A percentile compares a stretch with the other conserved stretches of the same genome.
Evolutionary conservation across 2,329 filamentous ascomycete species (phyloP).

Genomic region (Rhynchosporium graminicola): DNA sequence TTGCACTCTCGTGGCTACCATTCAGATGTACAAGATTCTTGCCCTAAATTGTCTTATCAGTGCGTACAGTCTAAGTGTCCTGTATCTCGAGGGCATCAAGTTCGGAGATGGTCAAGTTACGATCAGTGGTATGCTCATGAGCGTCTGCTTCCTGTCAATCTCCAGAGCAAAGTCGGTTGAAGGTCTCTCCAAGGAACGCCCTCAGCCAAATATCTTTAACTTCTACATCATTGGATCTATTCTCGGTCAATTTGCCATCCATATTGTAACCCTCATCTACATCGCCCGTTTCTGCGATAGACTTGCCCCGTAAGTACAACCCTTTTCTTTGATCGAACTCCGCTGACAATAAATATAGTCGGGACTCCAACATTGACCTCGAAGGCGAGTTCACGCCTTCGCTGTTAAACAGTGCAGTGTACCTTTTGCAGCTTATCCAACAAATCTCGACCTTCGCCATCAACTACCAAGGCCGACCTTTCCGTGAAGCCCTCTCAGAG

Average conservation of each 20-base stretch:
- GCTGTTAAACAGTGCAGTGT: slow-evolving; percentile 93
- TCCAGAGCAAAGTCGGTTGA: slow-evolving; percentile 97
- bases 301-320: slow-evolving; percentile 72
- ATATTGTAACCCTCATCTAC: slow-evolving; percentile 92
- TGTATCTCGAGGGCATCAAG: slow-evolving; percentile 98
- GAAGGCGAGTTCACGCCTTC: slow-evolving; percentile 94
- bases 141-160: slow-evolving; percentile 97
- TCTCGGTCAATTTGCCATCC: slow-evolving; percentile 93
- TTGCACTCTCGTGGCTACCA: slow-evolving; percentile 95
- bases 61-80: slow-evolving; percentile 92
- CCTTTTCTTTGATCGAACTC: not conserved
- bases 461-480: slow-evolving; percentile 98
- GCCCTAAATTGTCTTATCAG: slow-evolving; percentile 97
- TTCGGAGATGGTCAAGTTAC: slow-evolving; percentile 98
- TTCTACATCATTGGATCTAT: slow-evolving; percentile 98
- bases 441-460: slow-evolving; percentile 99
- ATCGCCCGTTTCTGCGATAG: slow-evolving; percentile 85
- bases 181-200: slow-evolving; percentile 91
- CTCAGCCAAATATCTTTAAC: slow-evolving; percentile 99
- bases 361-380: slow-evolving; percentile 71
- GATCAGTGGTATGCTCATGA: slow-evolving; percentile 99
- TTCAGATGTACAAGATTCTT: slow-evolving; percentile 99
- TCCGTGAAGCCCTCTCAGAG: slow-evolving; percentile 79
- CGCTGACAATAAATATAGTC: slow-evolving; percentile 44
- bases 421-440: slow-evolving; percentile 95